A percentile compares a stretch with the other conserved stretches of the same genome.
phyloP scores from a whole-genome alignment of 176 grass and related monocot species.

The Musa troglodytarum region DNA sequence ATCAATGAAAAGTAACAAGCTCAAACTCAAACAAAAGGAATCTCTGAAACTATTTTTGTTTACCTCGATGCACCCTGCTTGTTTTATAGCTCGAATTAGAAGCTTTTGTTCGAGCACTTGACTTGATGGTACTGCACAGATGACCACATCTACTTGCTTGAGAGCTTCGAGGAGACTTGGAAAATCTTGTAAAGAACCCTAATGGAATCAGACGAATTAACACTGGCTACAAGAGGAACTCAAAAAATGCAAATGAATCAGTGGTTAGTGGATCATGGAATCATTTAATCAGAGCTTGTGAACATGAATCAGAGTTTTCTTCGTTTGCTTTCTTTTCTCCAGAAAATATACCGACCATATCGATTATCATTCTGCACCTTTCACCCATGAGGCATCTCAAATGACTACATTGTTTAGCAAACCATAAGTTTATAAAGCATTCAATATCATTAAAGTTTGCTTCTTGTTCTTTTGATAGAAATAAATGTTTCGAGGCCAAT shows the following conservation, averaged over 20 bases:
- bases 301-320: neutral
- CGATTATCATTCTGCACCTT: neutral
- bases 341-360: neutral
- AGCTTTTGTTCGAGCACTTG: slow-evolving; percentile 56
- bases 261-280: neutral
- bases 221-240: neutral
- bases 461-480: neutral
- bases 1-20: neutral
- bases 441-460: neutral
- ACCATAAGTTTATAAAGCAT: no score
- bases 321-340: neutral
- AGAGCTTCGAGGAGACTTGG: slow-evolving; percentile 57
- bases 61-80: slow-evolving; percentile 80
- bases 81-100: slow-evolving; percentile 73
- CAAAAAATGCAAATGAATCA: neutral
- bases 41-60: neutral
- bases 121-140: slow-evolving; percentile 71
- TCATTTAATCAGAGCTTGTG: neutral
- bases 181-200: slow-evolving; percentile 75
- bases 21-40: neutral
- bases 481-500: neutral
- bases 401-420: no score
- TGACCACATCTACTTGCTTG: slow-evolving; percentile 63
- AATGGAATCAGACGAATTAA: slow-evolving; percentile 2
- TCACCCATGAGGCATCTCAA: no score